Evolutionary conservation across 306 rosid genomes (phyloP).

Genomic region (Quercus glauca): DNA sequence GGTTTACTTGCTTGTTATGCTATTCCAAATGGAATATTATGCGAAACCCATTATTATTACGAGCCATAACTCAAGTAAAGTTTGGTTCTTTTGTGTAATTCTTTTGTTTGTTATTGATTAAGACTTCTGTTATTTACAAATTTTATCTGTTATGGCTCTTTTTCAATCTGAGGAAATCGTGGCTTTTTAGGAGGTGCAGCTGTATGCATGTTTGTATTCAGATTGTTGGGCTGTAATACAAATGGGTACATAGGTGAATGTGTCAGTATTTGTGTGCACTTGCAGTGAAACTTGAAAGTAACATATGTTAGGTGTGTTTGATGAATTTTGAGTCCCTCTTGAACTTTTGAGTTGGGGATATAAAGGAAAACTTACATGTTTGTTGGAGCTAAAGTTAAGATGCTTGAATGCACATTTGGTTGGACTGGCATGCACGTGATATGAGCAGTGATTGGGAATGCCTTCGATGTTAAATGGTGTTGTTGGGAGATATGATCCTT

Average conservation of each 20-base stretch:
- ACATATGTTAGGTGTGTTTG: too few relatives aligned
- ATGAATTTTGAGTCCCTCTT: not conserved
- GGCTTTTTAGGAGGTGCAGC: too few relatives aligned
- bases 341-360: not conserved
- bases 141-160: not conserved
- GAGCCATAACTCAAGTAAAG: not conserved
- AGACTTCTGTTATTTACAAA: not conserved
- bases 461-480: not conserved
- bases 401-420: not conserved
- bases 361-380: not conserved
- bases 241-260: not conserved
- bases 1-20: not conserved
- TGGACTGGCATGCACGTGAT: not conserved
- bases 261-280: not conserved
- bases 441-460: not conserved
- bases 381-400: not conserved
- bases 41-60: not conserved
- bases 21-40: not conserved
- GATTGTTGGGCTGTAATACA: not conserved
- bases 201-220: not conserved
- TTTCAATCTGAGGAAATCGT: not conserved
- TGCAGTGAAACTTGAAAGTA: not conserved
- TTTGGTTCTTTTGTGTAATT: not conserved
- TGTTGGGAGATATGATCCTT: not conserved
- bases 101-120: not conserved